These are phyloP conservation scores for Penicillium decumbens DNA, from an alignment of 2,329 filamentous ascomycete species.

Conservation along the genomic window DNA sequence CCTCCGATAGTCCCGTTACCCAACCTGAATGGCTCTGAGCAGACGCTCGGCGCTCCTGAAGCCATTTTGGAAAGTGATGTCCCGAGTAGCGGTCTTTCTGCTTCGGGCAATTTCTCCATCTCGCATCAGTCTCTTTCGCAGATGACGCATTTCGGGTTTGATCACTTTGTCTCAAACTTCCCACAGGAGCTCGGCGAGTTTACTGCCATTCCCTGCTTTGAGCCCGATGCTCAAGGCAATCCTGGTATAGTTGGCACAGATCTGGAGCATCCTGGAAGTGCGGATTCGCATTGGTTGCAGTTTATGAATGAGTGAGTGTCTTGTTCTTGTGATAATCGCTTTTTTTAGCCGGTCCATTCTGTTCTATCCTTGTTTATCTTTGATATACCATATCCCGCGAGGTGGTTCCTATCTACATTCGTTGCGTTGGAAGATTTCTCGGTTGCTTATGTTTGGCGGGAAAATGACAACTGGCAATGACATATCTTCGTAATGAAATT, in stretches of 20 bases:
- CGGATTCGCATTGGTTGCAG: constrained; percentile 34
- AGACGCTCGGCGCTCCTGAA: constrained; percentile 5
- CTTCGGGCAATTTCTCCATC: constrained; percentile 26
- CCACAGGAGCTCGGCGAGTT: constrained; percentile 41
- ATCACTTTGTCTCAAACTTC: constrained; percentile 40
- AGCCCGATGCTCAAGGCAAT: constrained; percentile 28
- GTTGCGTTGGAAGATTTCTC: neutral
- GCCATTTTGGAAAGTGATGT: constrained; percentile 23
- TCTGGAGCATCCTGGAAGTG: constrained; percentile 20
- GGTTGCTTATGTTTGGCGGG: neutral
- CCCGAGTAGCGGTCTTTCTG: constrained; percentile 19
- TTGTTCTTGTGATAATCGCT: constrained; percentile 1
- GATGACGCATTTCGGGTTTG: constrained; percentile 35
- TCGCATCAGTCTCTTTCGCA: constrained; percentile 29
- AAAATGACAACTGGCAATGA: neutral
- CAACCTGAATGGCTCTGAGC: constrained; percentile 2
- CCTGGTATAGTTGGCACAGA: constrained; percentile 19
- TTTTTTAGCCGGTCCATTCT: constrained; percentile 4
- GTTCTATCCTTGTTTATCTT: constrained; percentile 6
- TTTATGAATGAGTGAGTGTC: constrained; percentile 31
- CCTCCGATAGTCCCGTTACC: constrained; percentile 12
- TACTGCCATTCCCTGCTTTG: constrained; percentile 40
- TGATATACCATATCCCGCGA: constrained; percentile 19
- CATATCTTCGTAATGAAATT: neutral
- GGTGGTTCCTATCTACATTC: neutral